Evolutionary conservation across 805 yeast species (phyloP).

Genomic region (Ogataea haglerorum): DNA sequence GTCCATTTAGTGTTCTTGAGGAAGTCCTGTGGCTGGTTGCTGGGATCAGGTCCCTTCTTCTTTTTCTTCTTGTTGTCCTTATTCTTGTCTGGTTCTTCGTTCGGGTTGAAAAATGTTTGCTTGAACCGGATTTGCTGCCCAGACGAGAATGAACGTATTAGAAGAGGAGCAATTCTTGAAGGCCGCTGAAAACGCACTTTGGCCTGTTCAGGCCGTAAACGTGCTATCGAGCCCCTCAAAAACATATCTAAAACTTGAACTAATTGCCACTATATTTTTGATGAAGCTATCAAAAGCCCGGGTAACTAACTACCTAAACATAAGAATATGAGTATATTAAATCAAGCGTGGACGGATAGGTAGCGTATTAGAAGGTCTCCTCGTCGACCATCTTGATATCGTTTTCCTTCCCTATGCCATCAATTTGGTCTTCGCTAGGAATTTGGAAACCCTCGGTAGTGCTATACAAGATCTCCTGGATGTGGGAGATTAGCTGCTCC

Average conservation of each 20-base stretch:
- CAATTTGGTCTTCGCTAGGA: conserved; percentile 36
- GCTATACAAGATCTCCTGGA: conserved; percentile 73
- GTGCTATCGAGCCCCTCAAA: conserved; percentile 1
- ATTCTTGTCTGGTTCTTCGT: conserved; percentile 11
- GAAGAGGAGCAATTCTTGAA: neutral
- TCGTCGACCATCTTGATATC: conserved; percentile 33
- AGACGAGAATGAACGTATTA: neutral
- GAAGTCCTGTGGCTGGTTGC: conserved; percentile 10
- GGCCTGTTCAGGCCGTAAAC: conserved; percentile 3
- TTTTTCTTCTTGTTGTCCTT: conserved; percentile 12
- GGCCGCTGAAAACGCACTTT: neutral
- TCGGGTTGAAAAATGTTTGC: conserved; percentile 6
- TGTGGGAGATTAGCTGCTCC: conserved; percentile 49
- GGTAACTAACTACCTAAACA: conserved; percentile 9
- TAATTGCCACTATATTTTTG: conserved; percentile 8
- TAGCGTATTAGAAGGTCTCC: conserved; percentile 31
- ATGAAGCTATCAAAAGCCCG: neutral
- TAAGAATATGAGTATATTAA: neutral
- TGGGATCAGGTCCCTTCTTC: conserved; percentile 7
- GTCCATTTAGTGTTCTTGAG: conserved; percentile 20
- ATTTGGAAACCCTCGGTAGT: conserved; percentile 82
- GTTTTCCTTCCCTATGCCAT: conserved; percentile 12
- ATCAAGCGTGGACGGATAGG: conserved; percentile 2
- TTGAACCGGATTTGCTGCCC: conserved; percentile 14
- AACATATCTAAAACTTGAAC: conserved; percentile 1